Percentiles rank a stretch among this genome's conserved stretches.
phyloP scores from a whole-genome alignment of 192 early-diverging fungal species.

The Nowakowskiella sp. region DNA sequence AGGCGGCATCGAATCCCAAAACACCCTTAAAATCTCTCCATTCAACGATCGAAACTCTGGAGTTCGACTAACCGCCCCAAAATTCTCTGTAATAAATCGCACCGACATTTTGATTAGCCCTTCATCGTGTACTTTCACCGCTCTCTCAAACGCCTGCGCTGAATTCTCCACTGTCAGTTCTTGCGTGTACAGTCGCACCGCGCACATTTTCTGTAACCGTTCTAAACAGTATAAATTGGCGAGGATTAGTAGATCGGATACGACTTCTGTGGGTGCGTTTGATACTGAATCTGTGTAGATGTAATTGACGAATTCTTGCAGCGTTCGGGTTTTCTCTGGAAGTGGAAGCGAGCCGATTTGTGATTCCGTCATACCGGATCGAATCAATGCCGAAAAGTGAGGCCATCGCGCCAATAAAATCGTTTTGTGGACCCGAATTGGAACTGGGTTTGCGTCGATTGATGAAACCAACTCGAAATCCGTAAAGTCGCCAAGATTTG shows the following conservation, averaged over 20 bases:
- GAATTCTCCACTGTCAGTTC: conserved; percentile 46
- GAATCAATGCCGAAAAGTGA: conserved; percentile 44
- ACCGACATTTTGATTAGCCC: conserved; percentile 45
- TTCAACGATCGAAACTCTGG: conserved; percentile 44
- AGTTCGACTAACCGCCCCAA: conserved; percentile 51
- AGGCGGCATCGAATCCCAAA: conserved; percentile 57
- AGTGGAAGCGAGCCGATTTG: conserved; percentile 31
- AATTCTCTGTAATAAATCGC: conserved; percentile 48
- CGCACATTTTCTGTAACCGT: conserved; percentile 43
- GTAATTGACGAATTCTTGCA: conserved; percentile 46
- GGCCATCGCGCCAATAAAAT: conserved; percentile 58
- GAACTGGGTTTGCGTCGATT: conserved; percentile 22
- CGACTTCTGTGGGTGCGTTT: conserved; percentile 24
- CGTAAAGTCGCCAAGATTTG: conserved; percentile 36
- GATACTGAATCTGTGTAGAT: conserved; percentile 53
- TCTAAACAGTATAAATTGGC: conserved; percentile 51
- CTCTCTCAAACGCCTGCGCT: conserved; percentile 45
- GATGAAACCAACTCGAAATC: conserved; percentile 42
- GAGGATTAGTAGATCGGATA: conserved; percentile 50
- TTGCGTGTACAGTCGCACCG: conserved; percentile 31
- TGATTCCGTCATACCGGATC: conserved; percentile 51
- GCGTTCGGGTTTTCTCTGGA: conserved; percentile 41
- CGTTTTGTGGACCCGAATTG: conserved; percentile 48
- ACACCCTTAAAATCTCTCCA: conserved; percentile 42
- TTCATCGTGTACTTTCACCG: conserved; percentile 37